Conservation (phyloP, 768 basidiomycete species). For the Zangia roseola region DNA sequence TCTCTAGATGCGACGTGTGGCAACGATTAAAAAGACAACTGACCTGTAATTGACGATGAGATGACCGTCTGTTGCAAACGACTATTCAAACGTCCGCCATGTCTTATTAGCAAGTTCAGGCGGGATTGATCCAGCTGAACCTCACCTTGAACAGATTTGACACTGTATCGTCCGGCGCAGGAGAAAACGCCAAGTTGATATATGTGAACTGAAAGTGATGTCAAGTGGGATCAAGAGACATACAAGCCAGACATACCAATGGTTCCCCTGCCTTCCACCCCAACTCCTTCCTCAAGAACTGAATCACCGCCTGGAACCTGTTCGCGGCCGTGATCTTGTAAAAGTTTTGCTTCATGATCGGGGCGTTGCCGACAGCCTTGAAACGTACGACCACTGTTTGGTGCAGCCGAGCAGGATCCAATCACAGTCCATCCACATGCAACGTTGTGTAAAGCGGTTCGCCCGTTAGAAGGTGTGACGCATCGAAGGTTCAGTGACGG, state of each 20-base stretch:
- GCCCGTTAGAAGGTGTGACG: background rate
- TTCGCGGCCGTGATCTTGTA: conserved; percentile 97
- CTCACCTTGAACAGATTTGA: conserved; percentile 65
- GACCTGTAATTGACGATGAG: conserved; percentile 92
- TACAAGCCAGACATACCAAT: conserved; percentile 49
- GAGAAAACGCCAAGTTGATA: conserved; percentile 76
- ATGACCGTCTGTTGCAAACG: conserved; percentile 84
- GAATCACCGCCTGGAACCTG: conserved; percentile 92
- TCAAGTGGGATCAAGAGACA: too few relatives aligned
- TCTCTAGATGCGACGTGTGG: conserved; percentile 4
- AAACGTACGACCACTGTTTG: conserved; percentile 90
- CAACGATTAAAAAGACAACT: conserved; percentile 9
- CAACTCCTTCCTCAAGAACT: conserved; percentile 86
- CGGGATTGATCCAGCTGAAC: background rate
- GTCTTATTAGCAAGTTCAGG: conserved; percentile 4
- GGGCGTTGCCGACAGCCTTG: conserved; percentile 96
- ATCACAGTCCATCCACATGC: background rate
- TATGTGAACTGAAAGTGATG: conserved; percentile 53
- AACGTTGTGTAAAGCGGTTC: too few relatives aligned
- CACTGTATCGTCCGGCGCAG: conserved; percentile 74
- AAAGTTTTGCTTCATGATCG: conserved; percentile 98
- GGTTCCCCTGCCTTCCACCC: conserved; percentile 86
- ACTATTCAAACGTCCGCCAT: conserved; percentile 40
- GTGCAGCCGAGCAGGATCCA: background rate
- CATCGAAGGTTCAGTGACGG: background rate